phyloP scores from a whole-genome alignment of 257 asterid genomes.

The Fraxinus americana region DNA sequence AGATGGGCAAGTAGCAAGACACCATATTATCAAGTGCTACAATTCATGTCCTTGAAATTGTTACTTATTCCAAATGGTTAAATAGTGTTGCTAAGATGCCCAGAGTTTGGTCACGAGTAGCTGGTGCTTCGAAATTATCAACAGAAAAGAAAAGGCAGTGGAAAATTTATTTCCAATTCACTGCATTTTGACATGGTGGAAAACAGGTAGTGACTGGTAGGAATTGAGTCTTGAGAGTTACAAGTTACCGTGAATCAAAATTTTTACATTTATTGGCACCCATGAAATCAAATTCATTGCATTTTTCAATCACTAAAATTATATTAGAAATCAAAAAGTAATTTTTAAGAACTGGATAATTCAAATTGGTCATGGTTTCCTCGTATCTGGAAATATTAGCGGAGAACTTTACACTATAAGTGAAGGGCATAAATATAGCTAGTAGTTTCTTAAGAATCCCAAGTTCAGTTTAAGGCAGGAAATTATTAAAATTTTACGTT shows the following conservation, averaged over 20 bases:
- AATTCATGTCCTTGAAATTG: not conserved
- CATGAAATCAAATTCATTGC: constrained; percentile 7
- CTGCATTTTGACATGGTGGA: not conserved
- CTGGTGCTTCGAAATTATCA: not conserved
- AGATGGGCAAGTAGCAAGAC: not conserved
- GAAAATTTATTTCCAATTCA: too few relatives aligned
- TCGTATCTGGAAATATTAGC: not conserved
- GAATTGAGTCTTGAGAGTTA: constrained; percentile 2
- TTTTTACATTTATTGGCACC: not conserved
- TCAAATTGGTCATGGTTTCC: not conserved
- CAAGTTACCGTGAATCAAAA: not conserved
- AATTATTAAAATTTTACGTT: too few relatives aligned
- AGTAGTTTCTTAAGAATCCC: not conserved
- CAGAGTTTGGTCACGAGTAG: not conserved
- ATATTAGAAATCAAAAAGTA: not conserved
- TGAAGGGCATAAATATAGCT: not conserved
- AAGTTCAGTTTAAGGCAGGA: not conserved
- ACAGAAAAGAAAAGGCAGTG: not conserved
- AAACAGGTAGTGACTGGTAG: not conserved
- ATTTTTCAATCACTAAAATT: not conserved
- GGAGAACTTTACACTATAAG: not conserved
- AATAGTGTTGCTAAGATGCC: not conserved
- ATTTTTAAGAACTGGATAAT: not conserved
- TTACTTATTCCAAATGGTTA: not conserved
- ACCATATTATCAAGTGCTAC: not conserved